A percentile compares a stretch with the other conserved stretches of the same genome.
Evolutionary conservation across 208 protist genomes (phyloP).

Genomic region (Balamuthia mandrillaris): DNA sequence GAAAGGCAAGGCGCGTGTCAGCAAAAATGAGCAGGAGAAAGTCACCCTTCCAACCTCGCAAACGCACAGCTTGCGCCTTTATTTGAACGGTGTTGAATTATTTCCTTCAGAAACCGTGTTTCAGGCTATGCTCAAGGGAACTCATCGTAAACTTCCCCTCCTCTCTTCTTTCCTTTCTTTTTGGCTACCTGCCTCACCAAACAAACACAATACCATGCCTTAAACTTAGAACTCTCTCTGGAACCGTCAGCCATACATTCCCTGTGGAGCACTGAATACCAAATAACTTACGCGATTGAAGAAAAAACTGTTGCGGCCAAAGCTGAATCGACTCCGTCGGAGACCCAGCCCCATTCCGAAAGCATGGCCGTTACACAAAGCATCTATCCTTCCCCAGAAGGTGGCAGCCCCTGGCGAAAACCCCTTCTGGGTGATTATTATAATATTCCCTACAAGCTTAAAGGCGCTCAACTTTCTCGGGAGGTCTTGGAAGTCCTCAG

Average conservation of each 20-base stretch:
- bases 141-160: neutral
- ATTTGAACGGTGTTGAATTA: constrained; percentile 6
- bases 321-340: neutral
- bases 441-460: neutral
- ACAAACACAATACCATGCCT: neutral
- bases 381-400: neutral
- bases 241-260: neutral
- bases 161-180: neutral
- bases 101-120: constrained; percentile 30
- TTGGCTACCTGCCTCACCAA: constrained; percentile 31
- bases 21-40: neutral
- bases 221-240: neutral
- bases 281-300: neutral
- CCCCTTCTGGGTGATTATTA: neutral
- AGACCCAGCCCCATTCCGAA: neutral
- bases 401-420: neutral
- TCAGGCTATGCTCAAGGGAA: constrained; percentile 36
- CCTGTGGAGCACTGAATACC: neutral
- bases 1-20: neutral
- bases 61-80: constrained; percentile 5
- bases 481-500: too few relatives aligned
- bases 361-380: neutral
- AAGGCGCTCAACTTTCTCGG: too few relatives aligned
- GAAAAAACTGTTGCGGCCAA: neutral
- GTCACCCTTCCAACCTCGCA: neutral